Base-by-base conservation (phyloP, 768 basidiomycete genomes). In the Pulveroboletus sp. region DNA sequence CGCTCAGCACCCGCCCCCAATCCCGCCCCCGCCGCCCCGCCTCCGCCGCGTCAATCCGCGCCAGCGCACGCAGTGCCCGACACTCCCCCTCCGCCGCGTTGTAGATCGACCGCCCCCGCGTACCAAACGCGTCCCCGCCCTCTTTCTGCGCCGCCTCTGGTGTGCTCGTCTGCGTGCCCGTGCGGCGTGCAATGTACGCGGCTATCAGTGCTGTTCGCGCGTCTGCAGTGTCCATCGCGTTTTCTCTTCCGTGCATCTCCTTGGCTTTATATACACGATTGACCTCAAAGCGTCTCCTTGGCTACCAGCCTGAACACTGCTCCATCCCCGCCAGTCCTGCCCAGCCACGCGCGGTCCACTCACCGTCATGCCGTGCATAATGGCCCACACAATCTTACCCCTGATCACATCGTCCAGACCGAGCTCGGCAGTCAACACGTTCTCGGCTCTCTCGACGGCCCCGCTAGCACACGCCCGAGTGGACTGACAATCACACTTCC, bases 311-410 rank as follows among this genome's bases (percentile, higher is more conserved):
- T 66, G 45, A 68, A 69, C 14, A 68, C 66, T 68, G 40, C 11
- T 23, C n/a, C 20, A n/a, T 27, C 23, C 24, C 17, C 17, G 37
- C 53, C 42, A 65, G 54, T 42, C 36, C 4, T n/a, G 31, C 29
- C 49, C 40, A 43, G 38, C 21, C 16, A 12, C 29, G 33, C 27
- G 12, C 38, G 11, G 29, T 25, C 25, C 21, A 60, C 79, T 45
- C 57, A 82, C 81, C 60, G 61, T 83, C 82, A 19, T 75, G 70
- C 47, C 84, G 61, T 1, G 80, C 75, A 60, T 85, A 85, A 60
- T 84, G 82, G 1, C 84, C 84, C 1, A 75, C 75, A 2, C 74
- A 69, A 56, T 85, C 84, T 83, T 84, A 19, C 76, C 79, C 35
- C 81, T 64, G 0, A 75, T 45, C 49, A 78, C 68, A 49, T 83